phyloP scores from a whole-genome alignment of 345 rosid species.

The Populus tremula region DNA sequence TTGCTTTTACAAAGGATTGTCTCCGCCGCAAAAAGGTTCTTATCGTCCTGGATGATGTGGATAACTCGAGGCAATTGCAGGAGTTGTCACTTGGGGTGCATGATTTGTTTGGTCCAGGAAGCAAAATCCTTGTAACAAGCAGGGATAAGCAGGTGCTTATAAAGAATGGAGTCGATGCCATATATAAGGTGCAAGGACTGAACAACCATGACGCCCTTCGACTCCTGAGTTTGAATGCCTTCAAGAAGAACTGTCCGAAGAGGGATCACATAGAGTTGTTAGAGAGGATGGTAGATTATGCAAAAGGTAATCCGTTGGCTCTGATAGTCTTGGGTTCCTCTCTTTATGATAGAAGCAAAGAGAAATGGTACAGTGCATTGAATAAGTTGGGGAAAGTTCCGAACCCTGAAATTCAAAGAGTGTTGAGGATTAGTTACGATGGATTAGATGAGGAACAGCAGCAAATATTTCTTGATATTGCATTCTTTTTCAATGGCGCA shows the following conservation, averaged over 20 bases:
- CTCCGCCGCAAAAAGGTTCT: neutral
- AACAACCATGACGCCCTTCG: neutral
- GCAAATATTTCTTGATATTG: conserved; percentile 2
- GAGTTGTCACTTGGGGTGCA: neutral
- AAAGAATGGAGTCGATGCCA: too few species aligned
- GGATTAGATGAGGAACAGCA: neutral
- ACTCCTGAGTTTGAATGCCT: neutral
- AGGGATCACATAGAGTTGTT: neutral
- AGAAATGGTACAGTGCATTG: neutral
- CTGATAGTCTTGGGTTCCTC: neutral
- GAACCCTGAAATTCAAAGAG: neutral
- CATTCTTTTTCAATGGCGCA: neutral
- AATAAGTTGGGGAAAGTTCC: neutral
- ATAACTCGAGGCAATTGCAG: neutral
- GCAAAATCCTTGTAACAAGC: too few species aligned
- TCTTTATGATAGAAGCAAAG: neutral
- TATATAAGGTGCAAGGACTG: neutral
- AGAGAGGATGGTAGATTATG: neutral
- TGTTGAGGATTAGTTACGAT: neutral
- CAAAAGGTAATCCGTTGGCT: conserved; percentile 9
- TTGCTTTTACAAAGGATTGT: neutral
- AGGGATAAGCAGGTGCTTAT: too few species aligned
- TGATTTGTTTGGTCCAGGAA: too few species aligned
- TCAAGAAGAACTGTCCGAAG: neutral
- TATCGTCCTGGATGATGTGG: conserved; percentile 10